phyloP scores from a whole-genome alignment of 73 alveolate genomes.

The Tetrahymena borealis region DNA sequence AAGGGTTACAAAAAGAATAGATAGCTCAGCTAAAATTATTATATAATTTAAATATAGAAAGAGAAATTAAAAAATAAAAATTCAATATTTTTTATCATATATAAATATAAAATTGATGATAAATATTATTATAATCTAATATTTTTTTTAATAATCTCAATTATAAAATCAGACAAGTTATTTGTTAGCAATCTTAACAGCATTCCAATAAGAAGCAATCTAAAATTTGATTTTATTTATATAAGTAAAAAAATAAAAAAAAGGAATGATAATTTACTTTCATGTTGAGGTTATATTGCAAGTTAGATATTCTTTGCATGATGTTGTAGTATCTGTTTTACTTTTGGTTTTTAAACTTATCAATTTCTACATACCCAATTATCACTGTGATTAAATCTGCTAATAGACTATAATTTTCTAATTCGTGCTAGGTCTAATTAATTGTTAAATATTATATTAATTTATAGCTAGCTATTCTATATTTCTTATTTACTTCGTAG shows the following conservation, averaged over 20 bases:
- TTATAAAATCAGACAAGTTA: not conserved
- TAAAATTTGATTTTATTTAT: not conserved
- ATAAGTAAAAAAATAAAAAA: not conserved
- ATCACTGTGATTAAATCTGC: constrained; percentile 14
- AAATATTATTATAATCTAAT: no score
- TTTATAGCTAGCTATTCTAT: not conserved
- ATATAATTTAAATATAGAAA: no score
- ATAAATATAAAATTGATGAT: no score
- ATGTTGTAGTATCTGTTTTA: constrained; percentile 37
- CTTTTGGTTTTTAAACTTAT: constrained; percentile 28
- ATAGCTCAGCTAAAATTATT: no score
- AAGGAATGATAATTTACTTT: not conserved
- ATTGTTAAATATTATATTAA: not conserved
- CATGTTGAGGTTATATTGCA: not conserved
- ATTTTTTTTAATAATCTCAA: no score
- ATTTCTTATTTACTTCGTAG: constrained; percentile 12
- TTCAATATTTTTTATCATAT: no score
- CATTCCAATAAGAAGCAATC: not conserved
- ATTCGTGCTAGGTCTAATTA: constrained; percentile 23
- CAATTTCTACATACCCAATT: constrained; percentile 28
- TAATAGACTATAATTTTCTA: not conserved
- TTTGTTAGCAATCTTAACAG: not conserved
- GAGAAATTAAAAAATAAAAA: no score
- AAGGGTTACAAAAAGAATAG: no score
- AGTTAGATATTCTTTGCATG: not conserved